Conservation (phyloP, 495 filamentous ascomycete genomes). For the Neurospora sp. region DNA sequence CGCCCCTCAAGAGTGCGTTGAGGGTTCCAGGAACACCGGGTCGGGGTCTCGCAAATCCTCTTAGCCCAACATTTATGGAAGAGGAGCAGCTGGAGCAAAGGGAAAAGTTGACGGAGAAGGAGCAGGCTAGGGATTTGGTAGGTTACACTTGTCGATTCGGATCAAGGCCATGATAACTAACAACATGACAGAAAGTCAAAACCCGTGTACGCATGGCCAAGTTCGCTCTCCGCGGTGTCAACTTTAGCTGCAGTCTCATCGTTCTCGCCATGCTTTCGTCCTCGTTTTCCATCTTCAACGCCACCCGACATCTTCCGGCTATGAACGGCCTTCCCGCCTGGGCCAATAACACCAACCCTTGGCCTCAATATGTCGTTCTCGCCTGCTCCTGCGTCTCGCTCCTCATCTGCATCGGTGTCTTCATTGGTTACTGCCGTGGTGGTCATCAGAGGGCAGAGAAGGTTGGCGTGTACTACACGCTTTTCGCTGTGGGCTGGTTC, state of each 20-base stretch:
- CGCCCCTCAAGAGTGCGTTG: conserved; percentile 77
- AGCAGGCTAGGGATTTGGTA: conserved; percentile 79
- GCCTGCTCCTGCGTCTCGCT: conserved; percentile 71
- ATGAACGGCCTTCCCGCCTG: conserved; percentile 76
- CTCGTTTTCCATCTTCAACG: conserved; percentile 81
- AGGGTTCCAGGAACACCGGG: conserved; percentile 72
- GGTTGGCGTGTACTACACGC: conserved; percentile 83
- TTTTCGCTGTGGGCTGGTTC: conserved; percentile 88
- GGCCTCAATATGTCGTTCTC: conserved; percentile 83
- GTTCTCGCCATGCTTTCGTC: conserved; percentile 78
- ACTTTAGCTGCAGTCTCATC: conserved; percentile 93
- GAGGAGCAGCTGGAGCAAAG: conserved; percentile 73
- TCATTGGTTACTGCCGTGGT: conserved; percentile 79
- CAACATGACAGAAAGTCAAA: conserved; percentile 67
- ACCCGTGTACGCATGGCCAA: conserved; percentile 87
- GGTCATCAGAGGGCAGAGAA: conserved; percentile 87
- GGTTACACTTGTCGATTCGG: conserved; percentile 18
- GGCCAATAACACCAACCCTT: conserved; percentile 66
- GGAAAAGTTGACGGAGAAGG: conserved; percentile 67
- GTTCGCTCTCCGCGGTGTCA: conserved; percentile 82
- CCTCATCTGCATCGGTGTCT: conserved; percentile 63
- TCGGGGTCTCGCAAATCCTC: conserved; percentile 50
- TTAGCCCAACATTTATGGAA: conserved; percentile 84
- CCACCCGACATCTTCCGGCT: conserved; percentile 60
- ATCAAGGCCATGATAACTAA: conserved; percentile 6